Percentiles rank a stretch among this genome's conserved stretches.
phyloP scores from a whole-genome alignment of 768 basidiomycete species.

The Neoboletus magnificus region DNA sequence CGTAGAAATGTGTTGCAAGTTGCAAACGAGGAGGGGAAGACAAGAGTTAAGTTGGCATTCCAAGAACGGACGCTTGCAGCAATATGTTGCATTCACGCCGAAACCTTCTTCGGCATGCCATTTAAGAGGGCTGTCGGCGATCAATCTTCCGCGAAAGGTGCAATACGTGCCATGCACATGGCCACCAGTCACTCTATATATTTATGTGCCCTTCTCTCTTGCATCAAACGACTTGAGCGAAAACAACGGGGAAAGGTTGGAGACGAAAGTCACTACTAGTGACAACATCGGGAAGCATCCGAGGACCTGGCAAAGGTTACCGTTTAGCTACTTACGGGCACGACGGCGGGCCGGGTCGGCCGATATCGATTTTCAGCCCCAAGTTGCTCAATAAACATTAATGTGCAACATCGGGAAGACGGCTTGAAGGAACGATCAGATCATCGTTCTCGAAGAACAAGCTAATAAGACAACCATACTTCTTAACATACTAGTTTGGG shows the following conservation, averaged over 20 bases:
- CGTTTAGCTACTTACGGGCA: constrained; percentile 19
- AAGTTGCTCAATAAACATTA: constrained; percentile 1
- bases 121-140: constrained; percentile 13
- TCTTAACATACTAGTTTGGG: constrained; percentile 19
- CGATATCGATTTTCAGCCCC: constrained; percentile 9
- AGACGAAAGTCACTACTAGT: constrained; percentile 11
- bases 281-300: constrained; percentile 9
- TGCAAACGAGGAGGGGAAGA: constrained; percentile 1
- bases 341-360: background rate
- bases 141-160: constrained; percentile 30
- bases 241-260: constrained; percentile 23
- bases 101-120: constrained; percentile 13
- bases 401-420: constrained; percentile 7
- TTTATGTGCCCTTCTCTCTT: constrained; percentile 28
- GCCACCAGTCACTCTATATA: constrained; percentile 22
- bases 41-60: constrained; percentile 22
- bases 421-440: constrained; percentile 14
- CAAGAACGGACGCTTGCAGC: constrained; percentile 8
- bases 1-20: constrained; percentile 20
- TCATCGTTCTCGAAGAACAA: constrained; percentile 9
- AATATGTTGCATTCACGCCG: constrained; percentile 20
- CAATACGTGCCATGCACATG: constrained; percentile 9
- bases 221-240: constrained; percentile 20
- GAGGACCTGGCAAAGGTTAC: constrained; percentile 13
- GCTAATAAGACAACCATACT: constrained; percentile 21